A percentile compares a stretch with the other conserved stretches of the same genome.
Conservation (phyloP, 805 yeast species). For the Wickerhamiella sorbophila region DNA sequence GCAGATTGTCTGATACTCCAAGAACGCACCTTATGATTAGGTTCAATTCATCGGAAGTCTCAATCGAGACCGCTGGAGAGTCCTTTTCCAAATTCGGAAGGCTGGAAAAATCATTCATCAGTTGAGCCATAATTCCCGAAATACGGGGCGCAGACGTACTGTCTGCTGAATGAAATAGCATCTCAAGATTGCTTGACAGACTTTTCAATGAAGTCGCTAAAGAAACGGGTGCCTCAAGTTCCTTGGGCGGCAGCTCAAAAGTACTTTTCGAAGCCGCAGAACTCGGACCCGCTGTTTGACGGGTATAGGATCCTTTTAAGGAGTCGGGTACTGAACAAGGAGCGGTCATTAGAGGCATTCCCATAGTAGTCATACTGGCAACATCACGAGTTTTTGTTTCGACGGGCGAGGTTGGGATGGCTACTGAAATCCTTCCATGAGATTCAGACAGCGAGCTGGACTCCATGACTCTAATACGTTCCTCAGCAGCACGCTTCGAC, state of each 20-base stretch:
- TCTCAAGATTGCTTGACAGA: no score
- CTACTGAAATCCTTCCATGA: not conserved
- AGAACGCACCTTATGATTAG: conserved; percentile 45
- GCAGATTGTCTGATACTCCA: conserved; percentile 55
- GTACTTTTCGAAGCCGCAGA: no score
- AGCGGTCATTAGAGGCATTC: not conserved
- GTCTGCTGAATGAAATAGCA: no score
- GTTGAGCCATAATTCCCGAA: conserved; percentile 8
- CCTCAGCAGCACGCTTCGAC: conserved; percentile 1
- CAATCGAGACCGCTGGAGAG: conserved; percentile 10
- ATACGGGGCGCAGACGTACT: conserved; percentile 7
- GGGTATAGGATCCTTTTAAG: not conserved
- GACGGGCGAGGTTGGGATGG: not conserved
- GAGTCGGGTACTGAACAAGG: not conserved
- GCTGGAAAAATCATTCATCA: conserved; percentile 8
- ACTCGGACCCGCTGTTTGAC: no score
- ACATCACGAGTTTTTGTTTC: not conserved
- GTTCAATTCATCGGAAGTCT: conserved; percentile 36
- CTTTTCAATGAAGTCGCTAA: no score
- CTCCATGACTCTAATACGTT: conserved; percentile 2
- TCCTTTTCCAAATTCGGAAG: not conserved
- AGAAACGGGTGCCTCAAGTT: no score
- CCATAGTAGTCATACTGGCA: not conserved
- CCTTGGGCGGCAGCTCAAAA: no score
- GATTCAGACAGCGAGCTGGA: not conserved